Conservation (phyloP, 2,329 filamentous ascomycete genomes). For the Rhinocladiella similis region DNA sequence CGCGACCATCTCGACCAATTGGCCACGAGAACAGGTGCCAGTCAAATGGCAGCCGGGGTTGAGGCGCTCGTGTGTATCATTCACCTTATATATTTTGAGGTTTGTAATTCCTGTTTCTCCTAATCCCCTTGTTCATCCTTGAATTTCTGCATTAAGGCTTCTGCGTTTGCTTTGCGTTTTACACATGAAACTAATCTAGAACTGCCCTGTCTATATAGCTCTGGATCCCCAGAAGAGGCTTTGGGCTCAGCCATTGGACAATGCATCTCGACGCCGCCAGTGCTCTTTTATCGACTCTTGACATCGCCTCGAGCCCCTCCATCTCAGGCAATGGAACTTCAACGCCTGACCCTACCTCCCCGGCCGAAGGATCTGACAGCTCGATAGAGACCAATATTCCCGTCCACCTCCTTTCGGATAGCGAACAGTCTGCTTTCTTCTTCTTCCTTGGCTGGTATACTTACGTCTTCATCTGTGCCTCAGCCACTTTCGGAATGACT, state of each 20-base stretch:
- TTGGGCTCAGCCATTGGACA: constrained; percentile 1
- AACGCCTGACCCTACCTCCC: too few species aligned
- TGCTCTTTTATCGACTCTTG: constrained; percentile 5
- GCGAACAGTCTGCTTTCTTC: background rate
- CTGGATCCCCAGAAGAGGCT: constrained; percentile 4
- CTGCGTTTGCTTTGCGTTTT: too few species aligned
- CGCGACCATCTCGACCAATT: constrained; percentile 4
- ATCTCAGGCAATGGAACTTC: background rate
- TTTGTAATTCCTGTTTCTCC: background rate
- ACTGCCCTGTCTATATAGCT: background rate
- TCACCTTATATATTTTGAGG: constrained; percentile 7
- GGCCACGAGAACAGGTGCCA: constrained; percentile 3
- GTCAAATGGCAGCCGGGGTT: constrained; percentile 6
- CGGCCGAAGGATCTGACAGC: background rate
- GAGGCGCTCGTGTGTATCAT: constrained; percentile 9
- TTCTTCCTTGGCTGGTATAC: constrained; percentile 4
- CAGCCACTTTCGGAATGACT: background rate
- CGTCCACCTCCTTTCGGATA: background rate
- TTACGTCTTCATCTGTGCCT: background rate
- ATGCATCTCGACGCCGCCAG: constrained; percentile 10
- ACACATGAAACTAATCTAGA: too few species aligned
- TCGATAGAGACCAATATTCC: background rate
- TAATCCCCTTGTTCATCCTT: background rate
- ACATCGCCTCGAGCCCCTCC: background rate
- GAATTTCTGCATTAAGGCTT: too few species aligned